Evolutionary conservation across 331 rosid species (phyloP), one percentile per base, ranked within the genome.

Genomic region (Telfairia occidentalis): DNA sequence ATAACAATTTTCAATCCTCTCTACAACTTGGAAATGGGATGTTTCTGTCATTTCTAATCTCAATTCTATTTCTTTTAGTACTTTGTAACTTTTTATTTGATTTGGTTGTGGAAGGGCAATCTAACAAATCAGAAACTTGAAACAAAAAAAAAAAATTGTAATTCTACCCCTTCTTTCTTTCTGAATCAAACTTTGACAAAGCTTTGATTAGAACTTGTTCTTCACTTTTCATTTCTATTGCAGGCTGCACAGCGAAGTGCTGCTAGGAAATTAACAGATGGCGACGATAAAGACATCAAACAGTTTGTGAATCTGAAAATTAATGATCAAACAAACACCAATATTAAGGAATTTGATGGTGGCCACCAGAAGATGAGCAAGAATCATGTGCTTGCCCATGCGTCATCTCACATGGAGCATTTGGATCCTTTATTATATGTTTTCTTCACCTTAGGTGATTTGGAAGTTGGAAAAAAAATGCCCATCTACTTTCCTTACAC

Each of bases 391-490:
- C 77, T 79, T 70, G 73, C 19, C 64, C 34, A 37, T 49, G 26
- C 50, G 40, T 21, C 86, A 48, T 55, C 81, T 5, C 77, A 82
- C 78, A 76, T 60, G 88, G 73, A 84, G 76, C 84, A 83, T 34
- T 55, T 88, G 83, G 88, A 87, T 30, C 86, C 84, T 43, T 83
- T 81, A 43, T 54, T 86, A 70, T 78, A 82, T 71, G 86, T 92
- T 55, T 92, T 89, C 84, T 90, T 92, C 91, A 86, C 79, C n/a
- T 82, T 86, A 37, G 71, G 32, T 23, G 92, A 92, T 85, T 70
- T 92, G 28, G 52, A 65, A 37, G 77, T 77, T 23, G 91, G 96
- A 19, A 83, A 88, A 73, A 81, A 61, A 49, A 83, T 90, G 87
- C 87, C 89, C 0, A 79, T 90, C 13, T 90, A 90, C 82, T 90